Evolutionary conservation across 2,329 filamentous ascomycete species (phyloP), one percentile per base, ranked within the genome.

Genomic region (Septoria petroselini): DNA sequence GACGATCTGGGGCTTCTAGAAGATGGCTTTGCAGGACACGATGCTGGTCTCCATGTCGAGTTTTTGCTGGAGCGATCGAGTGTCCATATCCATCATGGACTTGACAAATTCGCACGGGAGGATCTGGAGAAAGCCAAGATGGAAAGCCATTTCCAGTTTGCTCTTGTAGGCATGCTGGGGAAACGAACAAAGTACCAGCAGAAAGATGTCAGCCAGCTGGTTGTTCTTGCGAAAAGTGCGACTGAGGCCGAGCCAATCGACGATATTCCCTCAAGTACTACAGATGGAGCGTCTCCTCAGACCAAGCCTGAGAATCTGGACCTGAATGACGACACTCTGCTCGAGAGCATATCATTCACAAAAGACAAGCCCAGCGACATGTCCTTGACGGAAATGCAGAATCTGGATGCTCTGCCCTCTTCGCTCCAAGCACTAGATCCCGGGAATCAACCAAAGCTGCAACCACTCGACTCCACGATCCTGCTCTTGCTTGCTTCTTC

Each of bases 281-380:
- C 17, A 11, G 48, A 48, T 30, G n/a, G 7, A 27, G 37, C 46
- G 4, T 30, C 52, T 14, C 15, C 39, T n/a, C 47, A 53, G 6
- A 47, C 54, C 3, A 55, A 50, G 23, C 61, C 63, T 6, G 58
- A 85, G 59, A 84, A 85, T 2, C 68, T 97, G 11, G 79, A 86
- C 29, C 73, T 97, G 3, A 94, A 97, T 64, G 88, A 98, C 61
- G 93, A 98, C 65, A 97, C 93, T 0, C 76, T 98, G 0, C 76
- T 97, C 1, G 93, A 98, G 66, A 81, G 83, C 2, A 91, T 98
- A 31, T 78, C 85, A 0, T 98, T 96, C 63, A 79, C 81, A 0
- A 47, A 47, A 18, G 79, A 83, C 47, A 73, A 76, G 4, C 65
- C 74, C 1, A 50, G 52, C 25, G 49, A 61, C 12, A 42, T 52